These are phyloP conservation scores for Salinomyces thailandicus DNA, from an alignment of 2,329 filamentous ascomycete genomes.

Conservation along the genomic window DNA sequence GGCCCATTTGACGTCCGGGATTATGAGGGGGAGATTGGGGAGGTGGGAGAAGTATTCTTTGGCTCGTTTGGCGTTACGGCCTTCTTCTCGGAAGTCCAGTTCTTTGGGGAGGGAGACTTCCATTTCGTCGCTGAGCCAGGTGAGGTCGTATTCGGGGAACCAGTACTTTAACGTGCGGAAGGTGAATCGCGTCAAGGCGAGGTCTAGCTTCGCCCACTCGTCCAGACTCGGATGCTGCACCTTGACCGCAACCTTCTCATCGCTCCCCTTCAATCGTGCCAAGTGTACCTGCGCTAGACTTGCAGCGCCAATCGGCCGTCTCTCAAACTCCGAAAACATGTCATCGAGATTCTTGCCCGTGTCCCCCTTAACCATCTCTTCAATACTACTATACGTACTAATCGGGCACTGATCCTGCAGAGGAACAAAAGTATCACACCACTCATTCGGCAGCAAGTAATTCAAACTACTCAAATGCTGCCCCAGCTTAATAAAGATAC, in stretches of 20 bases:
- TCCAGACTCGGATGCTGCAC: slow-evolving; percentile 85
- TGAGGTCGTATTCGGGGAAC: slow-evolving; percentile 95
- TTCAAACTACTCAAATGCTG: slow-evolving; percentile 96
- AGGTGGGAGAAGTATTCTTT: slow-evolving; percentile 70
- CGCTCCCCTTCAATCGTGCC: slow-evolving; percentile 69
- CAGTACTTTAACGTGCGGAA: slow-evolving; percentile 83
- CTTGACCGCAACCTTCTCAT: slow-evolving; percentile 87
- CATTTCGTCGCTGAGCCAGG: slow-evolving; percentile 93
- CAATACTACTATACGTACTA: slow-evolving; percentile 76
- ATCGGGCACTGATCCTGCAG: slow-evolving; percentile 93
- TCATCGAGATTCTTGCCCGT: slow-evolving; percentile 70
- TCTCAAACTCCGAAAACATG: slow-evolving; percentile 76
- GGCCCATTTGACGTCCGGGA: slow-evolving; percentile 84
- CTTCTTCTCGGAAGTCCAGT: slow-evolving; percentile 80
- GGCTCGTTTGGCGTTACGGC: slow-evolving; percentile 68
- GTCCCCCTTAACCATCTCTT: slow-evolving; percentile 75
- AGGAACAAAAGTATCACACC: slow-evolving; percentile 92
- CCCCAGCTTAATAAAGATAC: slow-evolving; percentile 95
- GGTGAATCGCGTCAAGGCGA: slow-evolving; percentile 76
- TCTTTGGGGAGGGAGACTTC: slow-evolving; percentile 82
- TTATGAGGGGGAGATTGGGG: slow-evolving; percentile 67
- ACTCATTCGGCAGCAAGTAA: slow-evolving; percentile 81
- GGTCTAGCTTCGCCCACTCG: slow-evolving; percentile 81
- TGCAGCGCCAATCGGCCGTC: slow-evolving; percentile 76
- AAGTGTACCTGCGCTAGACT: slow-evolving; percentile 91